A percentile compares a stretch with the other conserved stretches of the same genome.
These are phyloP conservation scores for Fusarium burgessii DNA, from an alignment of 2,329 filamentous ascomycete genomes.

Conservation along the genomic window DNA sequence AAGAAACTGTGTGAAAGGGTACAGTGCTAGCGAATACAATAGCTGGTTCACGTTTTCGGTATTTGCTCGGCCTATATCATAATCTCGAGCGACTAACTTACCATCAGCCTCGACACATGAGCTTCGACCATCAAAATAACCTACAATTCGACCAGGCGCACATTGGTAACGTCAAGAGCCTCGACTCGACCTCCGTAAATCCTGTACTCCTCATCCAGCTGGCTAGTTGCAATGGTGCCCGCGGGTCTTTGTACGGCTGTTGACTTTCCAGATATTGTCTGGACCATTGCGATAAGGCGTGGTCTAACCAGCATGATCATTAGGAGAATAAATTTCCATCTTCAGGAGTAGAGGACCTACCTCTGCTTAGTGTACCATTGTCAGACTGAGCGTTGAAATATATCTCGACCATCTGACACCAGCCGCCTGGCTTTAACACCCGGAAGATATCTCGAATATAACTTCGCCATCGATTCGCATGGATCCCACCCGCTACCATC, in stretches of 20 bases:
- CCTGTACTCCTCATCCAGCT: slow-evolving; percentile 70
- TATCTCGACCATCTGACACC: slow-evolving; percentile 90
- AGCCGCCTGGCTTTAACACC: slow-evolving; percentile 80
- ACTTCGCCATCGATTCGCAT: slow-evolving; percentile 76
- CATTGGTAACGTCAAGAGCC: slow-evolving; percentile 74
- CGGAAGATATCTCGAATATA: slow-evolving; percentile 83
- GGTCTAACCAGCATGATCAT: slow-evolving; percentile 56
- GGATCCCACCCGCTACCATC: slow-evolving; percentile 77
- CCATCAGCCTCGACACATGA: slow-evolving; percentile 7
- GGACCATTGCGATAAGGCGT: slow-evolving; percentile 77
- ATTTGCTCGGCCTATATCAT: slow-evolving; percentile 66
- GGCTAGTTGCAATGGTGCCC: slow-evolving; percentile 71
- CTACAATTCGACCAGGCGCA: slow-evolving; percentile 78
- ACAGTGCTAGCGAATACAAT: slow-evolving; percentile 66
- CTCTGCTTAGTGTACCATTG: slow-evolving; percentile 79
- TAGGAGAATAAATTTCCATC: slow-evolving; percentile 7
- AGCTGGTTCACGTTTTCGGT: slow-evolving; percentile 66
- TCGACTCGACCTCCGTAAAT: slow-evolving; percentile 75
- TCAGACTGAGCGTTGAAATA: slow-evolving; percentile 89
- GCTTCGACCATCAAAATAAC: not conserved
- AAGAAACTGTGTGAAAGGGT: slow-evolving; percentile 65
- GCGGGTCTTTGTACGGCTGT: slow-evolving; percentile 73
- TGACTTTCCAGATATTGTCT: slow-evolving; percentile 71
- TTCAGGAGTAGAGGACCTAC: slow-evolving; percentile 51
- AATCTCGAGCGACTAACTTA: slow-evolving; percentile 60